A percentile compares a stretch with the other conserved stretches of the same genome.
These are phyloP conservation scores for Fusarium poae DNA, from an alignment of 2,329 filamentous ascomycete genomes.

Conservation along the genomic window DNA sequence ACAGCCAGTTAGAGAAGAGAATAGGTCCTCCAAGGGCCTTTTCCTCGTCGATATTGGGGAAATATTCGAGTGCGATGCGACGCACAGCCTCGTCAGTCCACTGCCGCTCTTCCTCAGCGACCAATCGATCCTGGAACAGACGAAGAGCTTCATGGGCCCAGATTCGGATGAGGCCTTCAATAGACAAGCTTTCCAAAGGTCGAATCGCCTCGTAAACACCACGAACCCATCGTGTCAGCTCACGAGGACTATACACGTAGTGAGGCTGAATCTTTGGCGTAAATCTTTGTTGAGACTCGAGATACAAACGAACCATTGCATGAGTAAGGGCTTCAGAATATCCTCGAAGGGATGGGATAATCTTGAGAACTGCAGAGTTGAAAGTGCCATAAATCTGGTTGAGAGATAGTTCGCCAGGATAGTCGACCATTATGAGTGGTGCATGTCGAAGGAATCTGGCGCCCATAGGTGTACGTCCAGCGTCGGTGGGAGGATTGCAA, in stretches of 20 bases:
- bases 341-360: slow-evolving; percentile 92
- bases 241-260: slow-evolving; percentile 99
- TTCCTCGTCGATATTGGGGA: slow-evolving; percentile 93
- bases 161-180: slow-evolving; percentile 94
- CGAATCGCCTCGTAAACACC: slow-evolving; percentile 97
- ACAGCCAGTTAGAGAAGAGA: slow-evolving; percentile 98
- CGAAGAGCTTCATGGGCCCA: slow-evolving; percentile 98
- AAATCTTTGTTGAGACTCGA: slow-evolving; percentile 93
- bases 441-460: slow-evolving; percentile 95
- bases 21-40: slow-evolving; percentile 93
- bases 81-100: slow-evolving; percentile 94
- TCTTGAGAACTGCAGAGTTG: slow-evolving; percentile 95
- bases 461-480: slow-evolving; percentile 93
- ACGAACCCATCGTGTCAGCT: slow-evolving; percentile 96
- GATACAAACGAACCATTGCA: slow-evolving; percentile 97
- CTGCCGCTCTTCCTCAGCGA: slow-evolving; percentile 90
- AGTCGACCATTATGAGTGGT: slow-evolving; percentile 99
- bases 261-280: slow-evolving; percentile 97
- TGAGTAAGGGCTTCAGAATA: slow-evolving; percentile 95
- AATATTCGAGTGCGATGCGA: slow-evolving; percentile 88
- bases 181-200: slow-evolving; percentile 85
- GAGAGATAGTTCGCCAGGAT: slow-evolving; percentile 93
- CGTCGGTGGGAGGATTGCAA: slow-evolving; percentile 98
- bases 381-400: slow-evolving; percentile 99
- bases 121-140: slow-evolving; percentile 96